Evolutionary conservation across 2,329 filamentous ascomycete genomes (phyloP).

Genomic region (Didymella lethalis): DNA sequence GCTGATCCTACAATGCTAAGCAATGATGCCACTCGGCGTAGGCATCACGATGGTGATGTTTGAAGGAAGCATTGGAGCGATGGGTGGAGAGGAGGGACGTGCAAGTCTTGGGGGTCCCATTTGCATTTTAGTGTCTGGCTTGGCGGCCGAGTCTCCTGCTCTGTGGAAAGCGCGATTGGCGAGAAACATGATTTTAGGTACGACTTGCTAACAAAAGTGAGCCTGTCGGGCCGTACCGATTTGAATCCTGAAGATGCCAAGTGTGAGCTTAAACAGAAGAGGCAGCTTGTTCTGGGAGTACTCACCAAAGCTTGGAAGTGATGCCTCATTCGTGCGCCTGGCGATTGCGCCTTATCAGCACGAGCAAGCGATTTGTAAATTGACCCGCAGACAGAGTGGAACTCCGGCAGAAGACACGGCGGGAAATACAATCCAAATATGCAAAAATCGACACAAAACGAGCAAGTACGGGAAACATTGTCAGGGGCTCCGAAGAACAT

Average conservation of each 20-base stretch:
- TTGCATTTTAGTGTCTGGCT: conserved; percentile 1
- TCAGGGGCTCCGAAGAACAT: background rate
- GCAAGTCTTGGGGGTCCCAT: conserved; percentile 7
- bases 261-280: conserved; percentile 20
- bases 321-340: background rate
- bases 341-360: conserved; percentile 16
- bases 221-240: conserved; percentile 15
- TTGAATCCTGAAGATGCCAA: conserved; percentile 6
- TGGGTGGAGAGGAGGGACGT: conserved; percentile 1
- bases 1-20: conserved; percentile 15
- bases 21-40: conserved; percentile 13
- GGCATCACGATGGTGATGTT: conserved; percentile 6
- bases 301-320: background rate
- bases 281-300: conserved; percentile 14
- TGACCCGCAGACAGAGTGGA: background rate
- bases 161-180: conserved; percentile 10
- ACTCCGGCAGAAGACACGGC: background rate
- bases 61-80: conserved; percentile 2
- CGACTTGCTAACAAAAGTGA: conserved; percentile 1
- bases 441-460: background rate
- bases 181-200: background rate
- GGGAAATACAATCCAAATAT: background rate
- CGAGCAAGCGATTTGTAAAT: background rate
- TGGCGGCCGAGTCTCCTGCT: conserved; percentile 3
- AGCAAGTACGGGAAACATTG: background rate